Evolutionary conservation across 352 stramenopile species (phyloP), one percentile per base, ranked within the genome.

Genomic region (Globisporangium orthogonon): DNA sequence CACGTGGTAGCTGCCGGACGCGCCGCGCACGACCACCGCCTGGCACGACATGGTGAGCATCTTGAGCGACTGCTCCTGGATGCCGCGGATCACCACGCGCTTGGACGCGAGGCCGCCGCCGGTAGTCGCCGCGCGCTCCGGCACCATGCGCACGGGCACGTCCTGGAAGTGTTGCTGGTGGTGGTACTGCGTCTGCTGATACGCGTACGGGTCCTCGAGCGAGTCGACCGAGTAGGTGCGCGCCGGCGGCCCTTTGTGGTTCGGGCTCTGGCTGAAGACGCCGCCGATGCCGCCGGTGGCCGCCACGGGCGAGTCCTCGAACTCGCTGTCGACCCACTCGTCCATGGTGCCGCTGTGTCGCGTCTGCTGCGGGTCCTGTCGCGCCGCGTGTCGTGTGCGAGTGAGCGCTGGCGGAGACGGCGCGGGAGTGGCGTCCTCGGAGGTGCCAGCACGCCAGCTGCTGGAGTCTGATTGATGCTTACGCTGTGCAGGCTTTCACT

Each of bases 61-160:
- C 63, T 83, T 86, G 70, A 94, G 78, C 40, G 79, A 87, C 63
- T 90, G 78, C 57, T 91, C 73, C 50, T 89, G 78, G 60, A 94
- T 89, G 56, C 70, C 69, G 11, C 72, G 79, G 43, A 92, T 74
- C 52, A 94, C 67, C 51, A 83, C 52, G 23, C 78, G 78, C 71
- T 92, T 94, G 48, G 80, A 63, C 33, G 78, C 78, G 37, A 72
- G 50, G 14, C 71, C 78, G 45, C 71, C 63, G 15, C 64, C 61
- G 11, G 37, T 43, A 3, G 37, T 13, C 15, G 55, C 45, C 30
- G 58, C 28, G 17, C 47, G 47, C 52, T 88, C 75, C 17, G 76
- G 71, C 47, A 85, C 69, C 43, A 87, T 71, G 6, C 67, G 64
- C 28, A 85, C 67, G 2, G 76, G 79, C 57, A 87, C 70, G 52